Base-by-base conservation (phyloP, 805 yeast genomes). In the Naumovozyma castellii region DNA sequence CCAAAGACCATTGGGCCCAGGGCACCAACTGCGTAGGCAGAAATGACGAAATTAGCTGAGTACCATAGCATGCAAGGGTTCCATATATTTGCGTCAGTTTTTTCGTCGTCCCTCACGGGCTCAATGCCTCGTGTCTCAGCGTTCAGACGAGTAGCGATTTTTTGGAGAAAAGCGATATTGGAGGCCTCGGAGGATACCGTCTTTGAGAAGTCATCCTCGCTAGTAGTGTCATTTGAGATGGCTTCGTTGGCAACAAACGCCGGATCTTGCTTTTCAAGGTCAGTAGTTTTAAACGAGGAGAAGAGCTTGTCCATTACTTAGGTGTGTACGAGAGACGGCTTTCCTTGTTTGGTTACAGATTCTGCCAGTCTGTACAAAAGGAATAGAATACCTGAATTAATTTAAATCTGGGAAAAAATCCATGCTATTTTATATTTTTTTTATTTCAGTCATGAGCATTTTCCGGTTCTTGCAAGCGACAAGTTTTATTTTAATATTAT, bases 61-160 rank as follows among this genome's bases (percentile, higher is more conserved):
- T 82, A 72, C 95, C 95, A 87, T 90, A 87, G 83, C 37, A 88
- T 69, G 34, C 86, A 85, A 22, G 92, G 83, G 47, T 73, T 75
- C 65, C 75, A 67, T 44, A 80, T 57, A 29, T 84, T 77, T 35
- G 71, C 71, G 45, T 80, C 85, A 35, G 73, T 71, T 58, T 84
- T 80, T 61, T 84, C 90, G 34, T 79, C 83, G 45, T 82, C 94
- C 6, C 83, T 76, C 41, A 87, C 73, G 32, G 81, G 69, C 53
- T 85, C 95, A 46, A 88, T 78, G 62, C 95, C 95, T 56, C 82
- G 75, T 16, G 73, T 69, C 57, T 80, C 86, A 28, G 72, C 73
- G 37, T 64, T 61, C 18, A 62, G 32, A 9, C 43, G 41, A 18
- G 49, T 44, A 10, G 55, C 53, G 3, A 62, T 2, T 35, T 46